Conservation (phyloP, 805 yeast genomes). For the Kodamaea laetipori region DNA sequence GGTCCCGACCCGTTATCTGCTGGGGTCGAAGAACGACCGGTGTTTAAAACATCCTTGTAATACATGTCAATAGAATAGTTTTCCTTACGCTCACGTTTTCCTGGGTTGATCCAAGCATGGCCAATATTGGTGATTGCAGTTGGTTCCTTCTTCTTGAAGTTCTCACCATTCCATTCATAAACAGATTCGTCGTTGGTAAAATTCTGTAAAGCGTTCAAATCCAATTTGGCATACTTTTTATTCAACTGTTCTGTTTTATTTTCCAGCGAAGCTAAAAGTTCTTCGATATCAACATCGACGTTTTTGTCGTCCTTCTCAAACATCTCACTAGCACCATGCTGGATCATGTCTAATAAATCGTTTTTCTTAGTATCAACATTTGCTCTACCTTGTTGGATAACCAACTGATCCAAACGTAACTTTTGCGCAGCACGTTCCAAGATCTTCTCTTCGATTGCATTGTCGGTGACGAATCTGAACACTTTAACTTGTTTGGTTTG, state of each 20-base stretch:
- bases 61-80: conserved; percentile 88
- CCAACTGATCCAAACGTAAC: conserved; percentile 75
- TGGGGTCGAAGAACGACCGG: conserved; percentile 48
- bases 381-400: conserved; percentile 73
- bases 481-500: conserved; percentile 83
- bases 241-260: conserved; percentile 62
- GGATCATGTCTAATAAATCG: conserved; percentile 79
- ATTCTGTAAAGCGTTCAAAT: conserved; percentile 76
- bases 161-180: conserved; percentile 87
- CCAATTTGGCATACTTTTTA: conserved; percentile 63
- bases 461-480: conserved; percentile 74
- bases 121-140: conserved; percentile 50
- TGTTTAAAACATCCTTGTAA: conserved; percentile 75
- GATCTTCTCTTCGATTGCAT: conserved; percentile 82
- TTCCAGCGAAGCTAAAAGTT: conserved; percentile 60
- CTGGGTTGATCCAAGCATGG: conserved; percentile 78
- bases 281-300: conserved; percentile 58
- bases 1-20: conserved; percentile 55
- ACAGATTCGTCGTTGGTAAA: conserved; percentile 68
- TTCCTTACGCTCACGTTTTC: conserved; percentile 80
- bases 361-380: conserved; percentile 56
- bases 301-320: conserved; percentile 35
- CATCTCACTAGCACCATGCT: conserved; percentile 75
- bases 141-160: conserved; percentile 66
- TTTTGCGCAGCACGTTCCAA: conserved; percentile 82